phyloP scores from a whole-genome alignment of 768 basidiomycete genomes.

The Boletus subparvulus region DNA sequence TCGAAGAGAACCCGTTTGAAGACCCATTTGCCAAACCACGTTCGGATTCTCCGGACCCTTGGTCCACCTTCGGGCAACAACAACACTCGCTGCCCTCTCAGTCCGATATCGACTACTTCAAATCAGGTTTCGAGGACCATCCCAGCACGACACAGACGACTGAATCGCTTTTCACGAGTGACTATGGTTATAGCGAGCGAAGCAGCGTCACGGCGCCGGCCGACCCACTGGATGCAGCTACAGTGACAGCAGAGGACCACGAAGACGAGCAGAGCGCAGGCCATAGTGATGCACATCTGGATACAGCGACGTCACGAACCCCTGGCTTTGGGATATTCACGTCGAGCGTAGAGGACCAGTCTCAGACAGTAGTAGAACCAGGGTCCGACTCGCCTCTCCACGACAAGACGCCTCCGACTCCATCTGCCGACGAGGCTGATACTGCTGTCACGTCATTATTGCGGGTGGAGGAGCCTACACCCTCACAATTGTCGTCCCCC shows the following conservation, averaged over 20 bases:
- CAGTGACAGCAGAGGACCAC: constrained; percentile 31
- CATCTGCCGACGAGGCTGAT: constrained; percentile 32
- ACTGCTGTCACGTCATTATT: constrained; percentile 14
- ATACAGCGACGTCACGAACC: constrained; percentile 21
- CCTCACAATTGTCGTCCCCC: constrained; percentile 9
- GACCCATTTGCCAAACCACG: constrained; percentile 65
- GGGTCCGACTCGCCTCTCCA: constrained; percentile 14
- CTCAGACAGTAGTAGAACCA: constrained; percentile 11
- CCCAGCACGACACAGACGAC: constrained; percentile 22
- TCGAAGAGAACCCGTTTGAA: constrained; percentile 78
- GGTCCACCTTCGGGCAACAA: constrained; percentile 58
- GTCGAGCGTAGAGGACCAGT: constrained; percentile 25
- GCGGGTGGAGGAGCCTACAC: constrained; percentile 11
- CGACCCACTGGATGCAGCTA: constrained; percentile 45
- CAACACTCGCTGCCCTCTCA: constrained; percentile 19
- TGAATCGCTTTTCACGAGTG: constrained; percentile 38
- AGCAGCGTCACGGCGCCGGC: constrained; percentile 18
- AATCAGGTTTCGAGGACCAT: constrained; percentile 29
- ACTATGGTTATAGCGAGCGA: constrained; percentile 34
- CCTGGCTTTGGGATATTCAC: constrained; percentile 53
- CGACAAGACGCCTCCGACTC: constrained; percentile 34
- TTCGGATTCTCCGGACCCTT: constrained; percentile 72
- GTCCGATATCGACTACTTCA: constrained; percentile 29
- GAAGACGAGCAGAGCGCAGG: constrained; percentile 29
- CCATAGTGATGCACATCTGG: constrained; percentile 11